A percentile compares a stretch with the other conserved stretches of the same genome.
phyloP scores from a whole-genome alignment of 106 monocot species.

The Acanthochlamys bracteata region DNA sequence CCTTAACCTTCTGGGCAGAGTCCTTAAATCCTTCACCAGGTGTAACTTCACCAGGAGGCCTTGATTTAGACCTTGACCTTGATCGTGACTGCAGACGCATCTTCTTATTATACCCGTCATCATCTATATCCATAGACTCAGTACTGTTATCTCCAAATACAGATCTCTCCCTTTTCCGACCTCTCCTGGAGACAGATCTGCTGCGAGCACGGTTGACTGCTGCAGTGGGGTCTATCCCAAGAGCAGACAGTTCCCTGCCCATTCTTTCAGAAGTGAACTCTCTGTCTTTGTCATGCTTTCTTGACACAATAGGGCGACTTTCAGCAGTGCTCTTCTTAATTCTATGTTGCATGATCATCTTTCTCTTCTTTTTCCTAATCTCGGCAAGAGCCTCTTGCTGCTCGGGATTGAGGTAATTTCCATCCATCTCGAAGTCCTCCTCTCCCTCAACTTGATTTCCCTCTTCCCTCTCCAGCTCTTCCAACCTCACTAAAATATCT shows the following conservation, averaged over 20 bases:
- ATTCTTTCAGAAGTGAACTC: conserved; percentile 76
- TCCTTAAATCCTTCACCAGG: conserved; percentile 96
- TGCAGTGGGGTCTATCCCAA: conserved; percentile 68
- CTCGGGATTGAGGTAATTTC: conserved; percentile 44
- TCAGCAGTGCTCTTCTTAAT: conserved; percentile 95
- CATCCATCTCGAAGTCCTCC: conserved; percentile 65
- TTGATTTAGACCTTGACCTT: conserved; percentile 20
- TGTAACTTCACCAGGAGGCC: conserved; percentile 56
- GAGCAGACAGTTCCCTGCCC: conserved; percentile 72
- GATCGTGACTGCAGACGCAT: background rate
- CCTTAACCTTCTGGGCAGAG: conserved; percentile 66
- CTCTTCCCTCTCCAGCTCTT: conserved; percentile 91
- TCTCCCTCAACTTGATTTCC: conserved; percentile 49
- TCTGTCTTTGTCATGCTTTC: conserved; percentile 77
- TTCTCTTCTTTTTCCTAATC: conserved; percentile 80
- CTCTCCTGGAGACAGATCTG: conserved; percentile 50
- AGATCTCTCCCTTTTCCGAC: conserved; percentile 66
- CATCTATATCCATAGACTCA: conserved; percentile 59
- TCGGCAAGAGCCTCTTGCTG: conserved; percentile 60
- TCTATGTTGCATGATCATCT: conserved; percentile 73
- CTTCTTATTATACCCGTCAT: conserved; percentile 33
- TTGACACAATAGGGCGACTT: conserved; percentile 78
- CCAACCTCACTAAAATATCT: conserved; percentile 69
- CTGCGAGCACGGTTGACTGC: conserved; percentile 66
- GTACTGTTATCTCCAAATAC: conserved; percentile 18